Conservation (phyloP, 2,329 filamentous ascomycete species). For the Geosmithia morbida region DNA sequence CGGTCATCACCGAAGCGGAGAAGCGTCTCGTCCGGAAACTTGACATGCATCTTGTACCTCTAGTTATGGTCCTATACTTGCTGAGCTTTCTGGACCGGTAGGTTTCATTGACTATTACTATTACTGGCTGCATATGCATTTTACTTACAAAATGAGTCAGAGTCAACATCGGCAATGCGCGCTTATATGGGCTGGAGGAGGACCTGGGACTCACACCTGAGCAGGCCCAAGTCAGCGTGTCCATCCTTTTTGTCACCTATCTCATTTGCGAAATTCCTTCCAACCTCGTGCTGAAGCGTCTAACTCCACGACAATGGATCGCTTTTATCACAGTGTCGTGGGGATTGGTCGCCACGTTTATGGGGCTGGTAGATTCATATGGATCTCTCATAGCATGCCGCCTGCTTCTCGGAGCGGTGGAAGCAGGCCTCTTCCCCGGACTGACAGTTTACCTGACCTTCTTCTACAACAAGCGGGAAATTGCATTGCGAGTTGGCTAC, state of each 20-base stretch:
- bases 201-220: conserved; percentile 44
- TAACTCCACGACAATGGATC: conserved; percentile 48
- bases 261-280: conserved; percentile 47
- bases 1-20: conserved; percentile 15
- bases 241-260: conserved; percentile 54
- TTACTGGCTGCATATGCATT: not conserved
- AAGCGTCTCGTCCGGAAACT: conserved; percentile 48
- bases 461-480: conserved; percentile 61
- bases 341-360: conserved; percentile 56
- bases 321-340: conserved; percentile 49
- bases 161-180: conserved; percentile 62
- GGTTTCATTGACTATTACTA: not conserved
- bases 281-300: conserved; percentile 48
- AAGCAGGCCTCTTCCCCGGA: conserved; percentile 58
- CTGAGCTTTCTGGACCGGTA: conserved; percentile 58
- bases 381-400: conserved; percentile 53
- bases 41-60: conserved; percentile 47
- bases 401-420: conserved; percentile 51
- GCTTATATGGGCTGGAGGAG: conserved; percentile 48
- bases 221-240: conserved; percentile 56
- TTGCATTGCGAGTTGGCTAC: conserved; percentile 59
- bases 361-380: conserved; percentile 52
- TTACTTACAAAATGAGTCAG: not conserved
- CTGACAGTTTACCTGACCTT: conserved; percentile 57
- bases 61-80: conserved; percentile 56